A percentile compares a stretch with the other conserved stretches of the same genome.
These are phyloP conservation scores for Phytophthora gonapodyides DNA, from an alignment of 352 stramenopile genomes.

Conservation along the genomic window DNA sequence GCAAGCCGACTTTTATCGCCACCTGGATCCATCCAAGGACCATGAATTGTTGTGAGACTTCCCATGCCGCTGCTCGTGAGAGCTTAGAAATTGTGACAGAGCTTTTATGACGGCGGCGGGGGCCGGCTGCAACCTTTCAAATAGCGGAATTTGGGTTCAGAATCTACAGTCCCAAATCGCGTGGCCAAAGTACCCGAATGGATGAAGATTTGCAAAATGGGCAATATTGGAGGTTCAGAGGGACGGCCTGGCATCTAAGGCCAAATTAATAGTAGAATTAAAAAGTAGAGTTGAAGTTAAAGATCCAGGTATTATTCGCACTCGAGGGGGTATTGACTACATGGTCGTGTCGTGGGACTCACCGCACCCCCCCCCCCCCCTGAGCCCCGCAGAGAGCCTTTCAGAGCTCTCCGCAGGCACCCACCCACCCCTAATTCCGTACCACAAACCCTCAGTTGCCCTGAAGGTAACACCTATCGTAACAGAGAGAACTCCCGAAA, in stretches of 20 bases:
- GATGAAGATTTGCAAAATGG: neutral
- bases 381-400: too few species aligned
- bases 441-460: neutral
- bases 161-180: slow-evolving; percentile 1
- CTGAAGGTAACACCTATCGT: neutral
- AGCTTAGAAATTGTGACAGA: too few species aligned
- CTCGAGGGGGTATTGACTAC: neutral
- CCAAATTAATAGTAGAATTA: too few species aligned
- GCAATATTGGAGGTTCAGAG: slow-evolving; percentile 1
- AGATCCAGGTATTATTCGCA: too few species aligned
- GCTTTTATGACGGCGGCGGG: neutral
- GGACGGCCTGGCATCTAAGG: neutral
- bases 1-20: slow-evolving; percentile 2
- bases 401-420: neutral
- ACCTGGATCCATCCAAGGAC: neutral
- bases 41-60: neutral
- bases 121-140: neutral
- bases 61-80: neutral
- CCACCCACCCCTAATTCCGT: neutral
- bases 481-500: neutral
- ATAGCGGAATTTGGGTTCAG: neutral
- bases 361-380: too few species aligned
- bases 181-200: neutral
- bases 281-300: too few species aligned
- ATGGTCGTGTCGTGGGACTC: too few species aligned